Evolutionary conservation across 345 rosid genomes (phyloP).

Genomic region (Eucalyptus caleyi): DNA sequence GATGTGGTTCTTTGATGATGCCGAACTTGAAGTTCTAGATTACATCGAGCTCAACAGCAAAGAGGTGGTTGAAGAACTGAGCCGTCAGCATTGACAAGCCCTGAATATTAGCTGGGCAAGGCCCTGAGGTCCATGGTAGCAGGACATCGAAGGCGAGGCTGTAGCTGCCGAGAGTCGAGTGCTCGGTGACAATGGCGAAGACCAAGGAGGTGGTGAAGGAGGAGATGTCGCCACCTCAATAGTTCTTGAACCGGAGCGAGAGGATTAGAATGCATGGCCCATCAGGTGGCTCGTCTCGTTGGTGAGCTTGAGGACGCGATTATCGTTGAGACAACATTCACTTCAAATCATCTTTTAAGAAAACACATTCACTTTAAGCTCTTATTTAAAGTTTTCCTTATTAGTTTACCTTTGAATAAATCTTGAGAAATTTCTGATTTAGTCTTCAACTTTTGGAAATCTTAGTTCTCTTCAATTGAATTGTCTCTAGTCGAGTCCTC

Average conservation of each 20-base stretch:
- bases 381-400: too few species aligned
- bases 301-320: background rate
- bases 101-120: background rate
- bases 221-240: background rate
- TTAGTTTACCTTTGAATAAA: background rate
- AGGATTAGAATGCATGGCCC: too few species aligned
- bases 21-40: background rate
- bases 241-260: background rate
- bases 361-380: too few species aligned
- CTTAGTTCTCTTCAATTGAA: background rate
- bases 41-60: background rate
- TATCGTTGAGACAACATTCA: too few species aligned
- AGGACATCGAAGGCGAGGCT: too few species aligned
- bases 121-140: too few species aligned
- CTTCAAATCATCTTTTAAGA: fast-evolving
- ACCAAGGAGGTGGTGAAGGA: background rate
- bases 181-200: background rate
- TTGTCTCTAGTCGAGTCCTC: background rate
- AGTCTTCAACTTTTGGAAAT: background rate
- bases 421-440: background rate
- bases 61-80: background rate
- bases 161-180: fast-evolving
- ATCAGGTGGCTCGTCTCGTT: too few species aligned
- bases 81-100: background rate
- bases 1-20: background rate